Evolutionary conservation across 2,329 filamentous ascomycete species (phyloP).

Genomic region (Verticillium isaacii): DNA sequence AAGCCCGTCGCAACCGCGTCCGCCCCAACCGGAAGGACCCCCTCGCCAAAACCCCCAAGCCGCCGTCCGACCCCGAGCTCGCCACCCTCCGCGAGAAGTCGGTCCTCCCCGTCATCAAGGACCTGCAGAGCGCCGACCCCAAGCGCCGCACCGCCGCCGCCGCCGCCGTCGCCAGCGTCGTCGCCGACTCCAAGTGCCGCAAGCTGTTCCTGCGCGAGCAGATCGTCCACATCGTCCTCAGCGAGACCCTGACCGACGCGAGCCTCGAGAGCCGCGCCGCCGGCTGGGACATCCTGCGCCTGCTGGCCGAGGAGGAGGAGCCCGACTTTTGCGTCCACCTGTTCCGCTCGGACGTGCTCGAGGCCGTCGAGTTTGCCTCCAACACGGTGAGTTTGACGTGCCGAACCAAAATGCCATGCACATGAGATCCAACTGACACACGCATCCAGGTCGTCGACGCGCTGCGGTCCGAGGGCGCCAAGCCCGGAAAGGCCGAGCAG

Average conservation of each 20-base stretch:
- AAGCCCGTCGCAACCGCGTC: constrained; percentile 50
- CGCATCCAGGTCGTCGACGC: constrained; percentile 34
- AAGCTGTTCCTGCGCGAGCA: constrained; percentile 64
- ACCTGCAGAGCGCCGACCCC: constrained; percentile 54
- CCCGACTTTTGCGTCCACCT: constrained; percentile 63
- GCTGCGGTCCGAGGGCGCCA: constrained; percentile 33
- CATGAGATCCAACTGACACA: too few species aligned
- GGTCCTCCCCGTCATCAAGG: constrained; percentile 58
- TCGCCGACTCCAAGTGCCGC: constrained; percentile 56
- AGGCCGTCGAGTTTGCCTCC: constrained; percentile 53
- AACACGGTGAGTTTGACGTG: constrained; percentile 38
- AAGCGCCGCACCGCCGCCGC: constrained; percentile 57
- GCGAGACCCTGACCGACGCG: constrained; percentile 59
- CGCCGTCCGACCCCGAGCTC: constrained; percentile 58
- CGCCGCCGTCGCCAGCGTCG: constrained; percentile 54
- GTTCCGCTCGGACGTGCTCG: constrained; percentile 56
- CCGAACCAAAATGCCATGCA: constrained; percentile 11
- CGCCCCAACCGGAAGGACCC: constrained; percentile 48
- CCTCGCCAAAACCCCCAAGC: constrained; percentile 53
- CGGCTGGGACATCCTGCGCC: constrained; percentile 63
- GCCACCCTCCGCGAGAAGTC: constrained; percentile 57
- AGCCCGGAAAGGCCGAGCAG: constrained; percentile 49
- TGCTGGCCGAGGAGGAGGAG: constrained; percentile 59
- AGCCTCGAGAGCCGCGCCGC: constrained; percentile 59
- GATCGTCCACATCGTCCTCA: constrained; percentile 58